A percentile compares a stretch with the other conserved stretches of the same genome.
Evolutionary conservation across 495 filamentous ascomycete genomes (phyloP).

Genomic region (Neurospora sp.): DNA sequence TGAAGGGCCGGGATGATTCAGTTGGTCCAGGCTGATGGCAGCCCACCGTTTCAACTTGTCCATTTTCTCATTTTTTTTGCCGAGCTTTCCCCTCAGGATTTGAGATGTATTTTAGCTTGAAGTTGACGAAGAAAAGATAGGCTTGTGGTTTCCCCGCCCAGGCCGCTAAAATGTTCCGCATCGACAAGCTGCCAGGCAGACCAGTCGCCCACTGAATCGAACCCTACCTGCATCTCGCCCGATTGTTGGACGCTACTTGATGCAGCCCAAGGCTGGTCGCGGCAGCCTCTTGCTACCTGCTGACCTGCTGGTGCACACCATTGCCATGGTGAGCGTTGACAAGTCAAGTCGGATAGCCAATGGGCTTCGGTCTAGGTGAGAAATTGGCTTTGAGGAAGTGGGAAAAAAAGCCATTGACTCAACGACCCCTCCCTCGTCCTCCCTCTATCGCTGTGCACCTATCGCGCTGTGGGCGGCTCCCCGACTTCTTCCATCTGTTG

Average conservation of each 20-base stretch:
- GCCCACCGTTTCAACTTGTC: not conserved
- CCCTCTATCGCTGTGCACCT: not conserved
- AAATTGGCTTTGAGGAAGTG: not conserved
- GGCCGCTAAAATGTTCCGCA: not conserved
- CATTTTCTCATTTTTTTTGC: not conserved
- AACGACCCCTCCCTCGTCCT: not conserved
- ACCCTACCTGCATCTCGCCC: not conserved
- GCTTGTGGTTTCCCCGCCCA: not conserved
- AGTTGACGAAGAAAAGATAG: not conserved
- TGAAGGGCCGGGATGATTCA: constrained; percentile 10
- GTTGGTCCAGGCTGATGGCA: not conserved
- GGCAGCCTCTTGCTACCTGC: not conserved
- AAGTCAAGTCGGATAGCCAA: not conserved
- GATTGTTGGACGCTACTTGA: not conserved
- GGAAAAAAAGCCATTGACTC: not conserved
- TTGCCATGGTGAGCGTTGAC: not conserved
- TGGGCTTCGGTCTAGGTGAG: not conserved
- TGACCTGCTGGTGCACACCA: not conserved
- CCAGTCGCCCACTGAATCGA: not conserved
- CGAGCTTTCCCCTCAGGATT: not conserved
- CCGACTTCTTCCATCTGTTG: not conserved
- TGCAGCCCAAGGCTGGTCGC: not conserved
- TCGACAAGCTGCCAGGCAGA: not conserved
- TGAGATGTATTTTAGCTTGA: not conserved
- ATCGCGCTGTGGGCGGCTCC: not conserved